Evolutionary conservation across 1,284 basidiomycete species (phyloP), one percentile per base, ranked within the genome.

Genomic region (Hemileia vastatrix): DNA sequence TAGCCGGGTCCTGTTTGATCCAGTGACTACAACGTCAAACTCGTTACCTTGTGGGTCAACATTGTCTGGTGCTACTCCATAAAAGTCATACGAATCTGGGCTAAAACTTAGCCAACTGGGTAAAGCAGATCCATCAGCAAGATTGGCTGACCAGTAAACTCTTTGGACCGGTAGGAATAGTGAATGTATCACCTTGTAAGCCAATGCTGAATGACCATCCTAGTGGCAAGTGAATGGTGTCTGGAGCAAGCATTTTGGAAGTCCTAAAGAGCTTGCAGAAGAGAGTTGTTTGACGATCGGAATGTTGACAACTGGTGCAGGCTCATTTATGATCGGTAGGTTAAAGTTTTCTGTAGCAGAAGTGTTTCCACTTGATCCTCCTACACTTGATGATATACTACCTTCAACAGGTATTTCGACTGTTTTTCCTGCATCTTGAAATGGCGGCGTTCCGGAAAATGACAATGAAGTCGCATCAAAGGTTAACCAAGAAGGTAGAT

Each of bases 171-270:
- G 67, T 53, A 3, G 77, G 71, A 33, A 81, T 77, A 1, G 72
- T 71, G 73, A 86, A 88, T 1, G 88, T 91, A 54, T 82, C 78
- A 64, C 82, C 80, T 47, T 84, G 78, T 69, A 95, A 84, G 8
- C 92, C 93, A 62, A 96, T 81, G 69, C 88, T 90, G 77, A 94
- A 96, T 0, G 88, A 90, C 90, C 91, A 95, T 27, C 80, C 78
- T 1, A 83, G 82, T 0, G 90, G 91, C 6, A 94, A 81, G 49
- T 90, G 81, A 58, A 95, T 75, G 11, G 83, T n/a, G n/a, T n/a
- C n/a, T n/a, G n/a, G n/a, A n/a, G n/a, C n/a, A n/a, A n/a, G n/a
- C n/a, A n/a, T n/a, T n/a, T n/a, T n/a, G n/a, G n/a, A n/a, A n/a
- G n/a, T n/a, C n/a, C n/a, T n/a, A n/a, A n/a, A n/a, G n/a, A n/a